Percentiles rank a stretch among this genome's conserved stretches.
Evolutionary conservation across 1,284 basidiomycete genomes (phyloP).

Genomic region (Pseudozyma thailandica): DNA sequence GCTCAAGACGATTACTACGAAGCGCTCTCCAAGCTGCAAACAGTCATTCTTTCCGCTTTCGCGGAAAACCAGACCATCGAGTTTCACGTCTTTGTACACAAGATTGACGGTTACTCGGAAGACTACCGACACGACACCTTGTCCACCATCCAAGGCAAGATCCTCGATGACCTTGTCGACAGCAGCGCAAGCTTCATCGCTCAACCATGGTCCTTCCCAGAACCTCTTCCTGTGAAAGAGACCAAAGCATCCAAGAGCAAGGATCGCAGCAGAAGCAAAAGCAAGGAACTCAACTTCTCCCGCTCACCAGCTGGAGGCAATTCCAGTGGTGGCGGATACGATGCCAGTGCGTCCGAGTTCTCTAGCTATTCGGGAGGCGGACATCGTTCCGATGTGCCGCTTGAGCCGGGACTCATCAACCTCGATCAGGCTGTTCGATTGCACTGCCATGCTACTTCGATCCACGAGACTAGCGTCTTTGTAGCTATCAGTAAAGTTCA

Average conservation of each 20-base stretch:
- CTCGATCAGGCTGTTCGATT: constrained; percentile 66
- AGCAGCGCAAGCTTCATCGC: constrained; percentile 49
- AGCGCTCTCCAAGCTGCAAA: constrained; percentile 77
- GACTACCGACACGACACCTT: constrained; percentile 79
- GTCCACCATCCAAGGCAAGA: constrained; percentile 61
- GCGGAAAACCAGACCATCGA: constrained; percentile 81
- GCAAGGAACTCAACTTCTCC: constrained; percentile 40
- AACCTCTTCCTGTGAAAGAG: constrained; percentile 25
- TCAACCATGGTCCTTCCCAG: constrained; percentile 47
- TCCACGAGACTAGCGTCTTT: constrained; percentile 87
- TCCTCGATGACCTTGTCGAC: constrained; percentile 62
- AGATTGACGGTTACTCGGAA: constrained; percentile 89
- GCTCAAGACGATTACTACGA: constrained; percentile 78
- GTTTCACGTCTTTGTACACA: constrained; percentile 95
- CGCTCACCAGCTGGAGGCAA: constrained; percentile 39
- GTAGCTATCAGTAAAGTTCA: constrained; percentile 81
- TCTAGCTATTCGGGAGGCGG: constrained; percentile 50
- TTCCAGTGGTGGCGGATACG: constrained; percentile 42
- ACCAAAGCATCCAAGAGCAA: constrained; percentile 27
- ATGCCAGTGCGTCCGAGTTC: constrained; percentile 49
- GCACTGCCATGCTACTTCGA: constrained; percentile 83
- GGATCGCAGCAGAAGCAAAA: constrained; percentile 38
- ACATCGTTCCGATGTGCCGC: constrained; percentile 32
- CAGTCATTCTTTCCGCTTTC: constrained; percentile 69
- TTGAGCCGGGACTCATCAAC: constrained; percentile 48